These are phyloP conservation scores for Gillenia trifoliata DNA, from an alignment of 306 rosid genomes.

Conservation along the genomic window DNA sequence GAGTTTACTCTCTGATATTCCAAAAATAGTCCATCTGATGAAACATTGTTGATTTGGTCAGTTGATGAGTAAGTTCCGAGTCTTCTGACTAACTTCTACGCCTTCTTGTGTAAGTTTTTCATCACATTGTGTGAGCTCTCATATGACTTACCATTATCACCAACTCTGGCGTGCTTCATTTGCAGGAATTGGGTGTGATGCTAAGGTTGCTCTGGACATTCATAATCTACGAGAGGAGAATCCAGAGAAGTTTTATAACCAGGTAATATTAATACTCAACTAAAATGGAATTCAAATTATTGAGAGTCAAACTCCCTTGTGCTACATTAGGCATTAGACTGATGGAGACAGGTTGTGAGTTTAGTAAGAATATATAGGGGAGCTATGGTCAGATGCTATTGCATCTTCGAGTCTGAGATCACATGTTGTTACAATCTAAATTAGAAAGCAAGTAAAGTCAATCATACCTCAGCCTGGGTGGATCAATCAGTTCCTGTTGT, in stretches of 20 bases:
- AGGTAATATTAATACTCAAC: slow-evolving; percentile 42
- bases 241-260: slow-evolving; percentile 96
- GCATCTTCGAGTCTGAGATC: not conserved
- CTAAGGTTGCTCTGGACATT: slow-evolving; percentile 97
- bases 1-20: not conserved
- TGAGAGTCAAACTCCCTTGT: not conserved
- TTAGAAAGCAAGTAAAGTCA: not conserved
- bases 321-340: not conserved
- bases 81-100: not conserved
- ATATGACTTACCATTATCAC: slow-evolving; percentile 12
- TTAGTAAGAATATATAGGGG: not conserved
- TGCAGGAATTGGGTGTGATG: slow-evolving; percentile 97
- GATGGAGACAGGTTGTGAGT: not conserved
- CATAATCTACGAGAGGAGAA: slow-evolving; percentile 98
- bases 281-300: not conserved
- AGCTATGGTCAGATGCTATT: not conserved
- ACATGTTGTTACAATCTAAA: not conserved
- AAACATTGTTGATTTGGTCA: not conserved
- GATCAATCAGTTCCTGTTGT: not conserved
- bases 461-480: not conserved
- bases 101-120: not conserved
- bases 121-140: not conserved
- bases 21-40: not conserved
- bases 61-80: not conserved
- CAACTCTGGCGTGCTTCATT: slow-evolving; percentile 23